Evolutionary conservation across 257 asterid species (phyloP).

Genomic region (Verbena officinalis): DNA sequence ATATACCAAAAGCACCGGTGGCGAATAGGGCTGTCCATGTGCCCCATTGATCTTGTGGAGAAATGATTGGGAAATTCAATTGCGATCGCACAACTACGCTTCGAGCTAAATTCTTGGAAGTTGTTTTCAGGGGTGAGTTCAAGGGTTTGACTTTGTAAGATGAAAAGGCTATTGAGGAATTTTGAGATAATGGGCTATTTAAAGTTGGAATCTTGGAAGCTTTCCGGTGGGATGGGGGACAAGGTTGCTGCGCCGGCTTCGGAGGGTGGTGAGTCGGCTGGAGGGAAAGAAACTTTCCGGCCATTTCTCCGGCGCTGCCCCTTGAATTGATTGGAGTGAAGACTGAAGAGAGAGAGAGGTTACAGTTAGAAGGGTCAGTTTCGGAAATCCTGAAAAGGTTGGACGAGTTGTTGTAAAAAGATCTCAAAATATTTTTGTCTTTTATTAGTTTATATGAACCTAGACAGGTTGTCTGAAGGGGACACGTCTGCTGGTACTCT

Average conservation of each 20-base stretch:
- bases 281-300: conserved; percentile 21
- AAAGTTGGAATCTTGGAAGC: conserved; percentile 11
- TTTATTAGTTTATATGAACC: not conserved
- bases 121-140: conserved; percentile 13
- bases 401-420: not conserved
- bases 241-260: conserved; percentile 23
- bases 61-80: conserved; percentile 69
- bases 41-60: conserved; percentile 96
- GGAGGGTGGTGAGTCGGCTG: conserved; percentile 26
- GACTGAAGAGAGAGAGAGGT: not conserved
- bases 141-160: conserved; percentile 13
- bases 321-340: not conserved
- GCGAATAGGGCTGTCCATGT: conserved; percentile 93
- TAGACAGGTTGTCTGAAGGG: not conserved
- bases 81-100: conserved; percentile 45
- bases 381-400: not conserved
- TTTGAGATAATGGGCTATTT: conserved; percentile 19
- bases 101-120: conserved; percentile 30
- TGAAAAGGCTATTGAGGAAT: conserved; percentile 17
- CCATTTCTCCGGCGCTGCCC: conserved; percentile 28
- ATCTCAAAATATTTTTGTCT: not conserved
- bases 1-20: conserved; percentile 90
- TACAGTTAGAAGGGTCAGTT: not conserved
- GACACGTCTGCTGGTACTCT: no score
- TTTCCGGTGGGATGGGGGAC: conserved; percentile 23